Evolutionary conservation across 176 grass and related monocot genomes (phyloP).

Genomic region (Elaeis guineensis): DNA sequence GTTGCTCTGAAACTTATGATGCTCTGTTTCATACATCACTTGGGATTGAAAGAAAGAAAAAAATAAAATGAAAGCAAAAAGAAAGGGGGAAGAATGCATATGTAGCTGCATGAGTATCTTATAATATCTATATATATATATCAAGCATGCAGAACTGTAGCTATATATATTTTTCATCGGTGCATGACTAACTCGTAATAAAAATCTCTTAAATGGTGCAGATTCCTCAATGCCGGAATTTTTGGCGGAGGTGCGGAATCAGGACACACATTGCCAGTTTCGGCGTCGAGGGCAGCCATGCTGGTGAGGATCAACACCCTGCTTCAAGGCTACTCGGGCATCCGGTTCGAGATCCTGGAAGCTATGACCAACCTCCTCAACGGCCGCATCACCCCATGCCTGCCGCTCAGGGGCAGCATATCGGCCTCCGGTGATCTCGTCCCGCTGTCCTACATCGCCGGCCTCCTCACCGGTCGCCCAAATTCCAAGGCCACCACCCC

Average conservation of each 20-base stretch:
- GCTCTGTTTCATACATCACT: too few species aligned
- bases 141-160: too few species aligned
- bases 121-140: too few species aligned
- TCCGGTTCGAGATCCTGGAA: constrained; percentile 18
- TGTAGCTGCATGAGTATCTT: too few species aligned
- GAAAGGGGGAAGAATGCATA: too few species aligned
- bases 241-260: constrained; percentile 3
- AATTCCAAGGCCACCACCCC: constrained; percentile 5
- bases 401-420: constrained; percentile 15
- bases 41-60: too few species aligned
- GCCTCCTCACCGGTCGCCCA: constrained; percentile 9
- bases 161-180: too few species aligned
- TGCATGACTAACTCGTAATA: too few species aligned
- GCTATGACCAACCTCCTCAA: constrained; percentile 11
- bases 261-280: not conserved
- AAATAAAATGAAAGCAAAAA: too few species aligned
- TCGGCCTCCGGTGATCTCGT: constrained; percentile 13
- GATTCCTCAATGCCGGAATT: constrained; percentile 16
- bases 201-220: not conserved
- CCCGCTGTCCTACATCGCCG: constrained; percentile 14
- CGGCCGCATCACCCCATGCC: constrained; percentile 8
- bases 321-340: constrained; percentile 18
- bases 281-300: constrained; percentile 13
- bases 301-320: constrained; percentile 12
- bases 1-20: too few species aligned